Conservation (phyloP, 257 asterid species). For the Solanum pinnatisectum region DNA sequence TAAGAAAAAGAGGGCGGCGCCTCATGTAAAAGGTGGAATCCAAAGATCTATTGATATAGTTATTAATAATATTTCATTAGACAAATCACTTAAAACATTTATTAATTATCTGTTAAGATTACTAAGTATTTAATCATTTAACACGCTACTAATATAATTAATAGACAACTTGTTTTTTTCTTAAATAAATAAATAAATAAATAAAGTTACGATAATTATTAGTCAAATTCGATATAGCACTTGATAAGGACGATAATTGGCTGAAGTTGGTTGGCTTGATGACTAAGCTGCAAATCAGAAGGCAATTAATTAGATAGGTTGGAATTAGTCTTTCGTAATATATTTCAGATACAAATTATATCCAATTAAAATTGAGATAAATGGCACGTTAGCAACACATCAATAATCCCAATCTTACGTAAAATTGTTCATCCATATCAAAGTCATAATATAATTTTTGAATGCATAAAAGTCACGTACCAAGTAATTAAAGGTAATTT, state of each 20-base stretch:
- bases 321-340: background rate
- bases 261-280: slow-evolving; percentile 9
- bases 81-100: background rate
- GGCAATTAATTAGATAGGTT: background rate
- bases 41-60: background rate
- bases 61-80: background rate
- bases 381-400: background rate
- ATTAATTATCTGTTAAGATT: background rate
- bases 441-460: background rate
- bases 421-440: background rate
- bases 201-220: background rate
- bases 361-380: background rate
- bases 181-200: too few relatives aligned
- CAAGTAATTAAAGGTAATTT: background rate
- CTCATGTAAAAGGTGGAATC: background rate
- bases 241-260: slow-evolving; percentile 18
- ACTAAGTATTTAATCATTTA: background rate
- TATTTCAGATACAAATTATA: background rate
- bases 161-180: too few relatives aligned
- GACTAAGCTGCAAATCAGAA: slow-evolving; percentile 6
- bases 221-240: background rate
- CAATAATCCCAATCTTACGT: background rate
- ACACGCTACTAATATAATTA: too few relatives aligned
- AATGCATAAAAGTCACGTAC: background rate
- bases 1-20: background rate